These are phyloP conservation scores for Fusarium anthophilum DNA, from an alignment of 2,329 filamentous ascomycete genomes.

Conservation along the genomic window DNA sequence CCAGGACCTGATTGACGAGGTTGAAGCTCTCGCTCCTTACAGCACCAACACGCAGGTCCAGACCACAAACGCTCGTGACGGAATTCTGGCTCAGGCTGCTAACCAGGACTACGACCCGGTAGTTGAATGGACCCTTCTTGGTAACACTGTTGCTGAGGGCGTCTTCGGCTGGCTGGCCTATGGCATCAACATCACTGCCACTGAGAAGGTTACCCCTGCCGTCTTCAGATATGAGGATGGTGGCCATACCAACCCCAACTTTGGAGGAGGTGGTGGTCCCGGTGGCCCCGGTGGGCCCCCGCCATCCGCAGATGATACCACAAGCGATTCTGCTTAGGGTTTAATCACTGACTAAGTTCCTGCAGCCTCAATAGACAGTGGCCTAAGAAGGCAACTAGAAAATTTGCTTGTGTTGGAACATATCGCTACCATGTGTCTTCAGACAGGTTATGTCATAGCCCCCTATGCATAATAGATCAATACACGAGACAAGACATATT, in stretches of 20 bases:
- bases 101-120: slow-evolving; percentile 69
- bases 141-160: slow-evolving; percentile 61
- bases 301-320: not conserved
- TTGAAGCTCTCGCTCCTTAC: slow-evolving; percentile 61
- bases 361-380: not conserved
- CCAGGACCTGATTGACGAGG: slow-evolving; percentile 61
- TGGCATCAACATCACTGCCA: slow-evolving; percentile 52
- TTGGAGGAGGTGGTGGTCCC: not conserved
- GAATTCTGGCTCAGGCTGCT: slow-evolving; percentile 44
- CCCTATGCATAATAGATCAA: not conserved
- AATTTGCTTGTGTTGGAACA: no score
- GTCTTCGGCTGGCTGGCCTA: slow-evolving; percentile 65
- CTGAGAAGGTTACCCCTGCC: not conserved
- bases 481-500: not conserved
- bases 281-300: not conserved
- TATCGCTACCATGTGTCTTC: no score
- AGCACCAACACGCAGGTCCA: slow-evolving; percentile 54
- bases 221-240: slow-evolving; percentile 11
- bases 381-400: accelerated
- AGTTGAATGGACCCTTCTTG: slow-evolving; percentile 66
- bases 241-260: slow-evolving; percentile 4
- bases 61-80: not conserved
- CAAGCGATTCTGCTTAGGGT: not conserved
- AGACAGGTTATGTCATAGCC: not conserved
- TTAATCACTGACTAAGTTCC: accelerated